Percentiles rank a stretch among this genome's conserved stretches.
These are phyloP conservation scores for Daedaleopsis nitida DNA, from an alignment of 768 basidiomycete species.

Conservation along the genomic window DNA sequence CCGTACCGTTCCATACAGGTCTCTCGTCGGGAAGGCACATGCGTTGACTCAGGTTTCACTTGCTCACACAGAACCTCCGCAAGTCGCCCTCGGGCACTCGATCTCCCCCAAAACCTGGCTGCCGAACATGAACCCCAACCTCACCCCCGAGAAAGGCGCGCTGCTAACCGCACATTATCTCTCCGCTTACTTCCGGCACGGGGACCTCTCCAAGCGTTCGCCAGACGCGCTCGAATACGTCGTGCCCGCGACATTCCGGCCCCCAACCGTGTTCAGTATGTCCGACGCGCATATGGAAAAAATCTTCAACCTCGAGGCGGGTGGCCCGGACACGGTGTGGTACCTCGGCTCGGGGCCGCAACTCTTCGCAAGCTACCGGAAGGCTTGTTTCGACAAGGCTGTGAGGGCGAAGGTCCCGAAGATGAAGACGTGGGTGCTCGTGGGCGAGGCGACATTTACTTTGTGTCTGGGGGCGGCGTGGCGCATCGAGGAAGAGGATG, in stretches of 20 bases:
- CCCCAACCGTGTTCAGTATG: conserved; percentile 4
- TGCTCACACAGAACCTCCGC: background rate
- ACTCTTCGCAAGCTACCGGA: conserved; percentile 6
- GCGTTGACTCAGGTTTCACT: background rate
- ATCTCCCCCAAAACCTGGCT: background rate
- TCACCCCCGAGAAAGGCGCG: background rate
- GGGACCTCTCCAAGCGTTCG: conserved; percentile 8
- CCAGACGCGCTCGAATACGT: conserved; percentile 1
- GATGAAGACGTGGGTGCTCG: conserved; percentile 3
- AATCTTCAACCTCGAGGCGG: background rate
- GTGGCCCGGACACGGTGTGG: background rate
- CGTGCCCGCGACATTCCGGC: background rate
- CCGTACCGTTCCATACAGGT: background rate
- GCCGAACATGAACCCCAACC: background rate
- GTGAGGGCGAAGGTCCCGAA: conserved; percentile 5
- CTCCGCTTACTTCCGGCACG: conserved; percentile 9
- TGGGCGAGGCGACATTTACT: background rate
- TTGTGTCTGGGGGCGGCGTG: conserved; percentile 13
- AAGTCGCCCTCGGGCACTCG: background rate
- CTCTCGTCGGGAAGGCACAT: background rate
- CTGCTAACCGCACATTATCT: background rate
- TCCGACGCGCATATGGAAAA: background rate
- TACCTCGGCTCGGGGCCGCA: background rate
- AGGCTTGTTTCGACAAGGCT: conserved; percentile 10
- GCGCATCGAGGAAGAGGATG: conserved; percentile 24